Evolutionary conservation across 192 early-diverging fungal genomes (phyloP).

Genomic region (Diversispora epigaea): DNA sequence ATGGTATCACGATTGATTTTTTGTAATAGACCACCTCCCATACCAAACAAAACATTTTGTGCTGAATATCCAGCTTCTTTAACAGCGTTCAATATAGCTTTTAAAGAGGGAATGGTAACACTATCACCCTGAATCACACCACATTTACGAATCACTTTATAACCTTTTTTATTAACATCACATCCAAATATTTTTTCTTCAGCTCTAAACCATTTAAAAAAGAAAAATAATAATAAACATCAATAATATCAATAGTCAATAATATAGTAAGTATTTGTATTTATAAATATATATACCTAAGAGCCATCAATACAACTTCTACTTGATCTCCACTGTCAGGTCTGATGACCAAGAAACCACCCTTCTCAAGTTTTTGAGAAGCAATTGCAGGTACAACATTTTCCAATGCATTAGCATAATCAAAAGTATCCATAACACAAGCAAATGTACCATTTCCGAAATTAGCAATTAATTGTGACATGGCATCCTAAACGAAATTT

Average conservation of each 20-base stretch:
- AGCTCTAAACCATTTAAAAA: conserved; percentile 41
- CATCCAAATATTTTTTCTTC: conserved; percentile 74
- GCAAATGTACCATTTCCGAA: conserved; percentile 77
- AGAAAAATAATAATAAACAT: neutral
- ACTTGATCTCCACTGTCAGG: conserved; percentile 87
- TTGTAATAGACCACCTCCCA: conserved; percentile 85
- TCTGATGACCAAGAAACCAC: conserved; percentile 79
- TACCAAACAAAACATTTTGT: conserved; percentile 77
- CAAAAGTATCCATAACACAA: conserved; percentile 91
- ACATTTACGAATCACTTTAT: conserved; percentile 68
- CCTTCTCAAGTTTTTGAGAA: conserved; percentile 64
- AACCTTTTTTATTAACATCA: conserved; percentile 72
- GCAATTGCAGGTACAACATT: conserved; percentile 71
- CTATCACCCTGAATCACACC: conserved; percentile 87
- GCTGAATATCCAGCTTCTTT: conserved; percentile 64
- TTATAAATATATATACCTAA: conserved; percentile 56
- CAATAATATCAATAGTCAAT: neutral
- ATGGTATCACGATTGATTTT: conserved; percentile 85
- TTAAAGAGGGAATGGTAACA: conserved; percentile 56
- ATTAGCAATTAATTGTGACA: conserved; percentile 59
- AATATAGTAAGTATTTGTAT: neutral
- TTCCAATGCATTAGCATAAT: conserved; percentile 73
- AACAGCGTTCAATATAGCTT: conserved; percentile 58
- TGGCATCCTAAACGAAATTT: conserved; percentile 51
- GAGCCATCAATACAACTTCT: conserved; percentile 70